Evolutionary conservation across 495 filamentous ascomycete species (phyloP), one percentile per base, ranked within the genome.

Genomic region (Xylaria sp.): DNA sequence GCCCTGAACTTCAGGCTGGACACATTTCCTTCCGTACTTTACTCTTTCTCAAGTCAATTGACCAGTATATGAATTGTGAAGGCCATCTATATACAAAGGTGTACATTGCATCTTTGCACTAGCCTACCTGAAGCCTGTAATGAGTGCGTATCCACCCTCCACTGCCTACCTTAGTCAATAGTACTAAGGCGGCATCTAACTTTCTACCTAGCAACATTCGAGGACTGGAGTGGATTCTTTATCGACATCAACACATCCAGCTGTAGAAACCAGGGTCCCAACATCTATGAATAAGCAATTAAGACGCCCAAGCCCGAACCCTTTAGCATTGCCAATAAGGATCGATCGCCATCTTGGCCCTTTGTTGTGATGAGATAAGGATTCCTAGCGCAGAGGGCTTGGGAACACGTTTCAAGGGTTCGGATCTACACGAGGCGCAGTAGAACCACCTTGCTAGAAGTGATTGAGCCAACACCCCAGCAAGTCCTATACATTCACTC

Each of bases 321-420:
- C 33, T n/a, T 26, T 29, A 44, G 6, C 5, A 19, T 24, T 21
- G 37, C 15, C 21, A 7, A 29, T 12, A 43, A 7, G 52, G 15
- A 55, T 61, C 37, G 37, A n/a, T 15, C 5, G 17, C 40, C 40
- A 24, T 50, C 40, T 35, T 14, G 9, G 40, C 17, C 21, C 24
- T 59, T 35, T 15, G 37, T 50, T 12, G 53, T 29, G 8, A 40
- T 69, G 67, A 61, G 43, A 69, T 44, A 15, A 61, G 17, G 33
- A 62, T 61, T 44, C 5, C 19, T 3, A 35, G 37, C 40, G 6
- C 12, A 29, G 43, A 46, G 26, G 41, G 14, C 41, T 46, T 46
- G 19, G 40, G 67, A 53, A 40, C 55, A 61, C 67, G 12, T 69
- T 62, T 52, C 57, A 50, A 41, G 5, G 6, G 24, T 50, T 44